These are phyloP conservation scores for Pulicaria dysenterica DNA, from an alignment of 129 eudicot genomes.

Conservation along the genomic window DNA sequence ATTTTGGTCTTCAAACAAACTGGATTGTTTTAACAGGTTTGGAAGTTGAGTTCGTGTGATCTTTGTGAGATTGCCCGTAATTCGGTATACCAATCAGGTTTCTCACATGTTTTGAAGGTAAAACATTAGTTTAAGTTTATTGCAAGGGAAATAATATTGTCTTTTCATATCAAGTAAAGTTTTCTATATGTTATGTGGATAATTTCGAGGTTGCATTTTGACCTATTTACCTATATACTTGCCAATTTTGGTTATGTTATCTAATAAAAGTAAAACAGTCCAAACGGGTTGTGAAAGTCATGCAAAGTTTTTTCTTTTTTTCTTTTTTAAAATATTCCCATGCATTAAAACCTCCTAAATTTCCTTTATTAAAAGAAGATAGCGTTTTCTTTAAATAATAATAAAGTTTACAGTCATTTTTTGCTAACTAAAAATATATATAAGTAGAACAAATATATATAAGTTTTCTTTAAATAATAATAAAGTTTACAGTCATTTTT, in stretches of 20 bases:
- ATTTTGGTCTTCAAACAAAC: neutral
- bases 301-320: neutral
- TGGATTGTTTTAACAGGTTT: conserved; percentile 54
- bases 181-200: neutral
- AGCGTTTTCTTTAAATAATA: too few species aligned
- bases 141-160: neutral
- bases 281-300: neutral
- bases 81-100: conserved; percentile 96
- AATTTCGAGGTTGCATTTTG: neutral
- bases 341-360: neutral
- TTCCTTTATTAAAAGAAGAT: neutral
- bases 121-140: neutral
- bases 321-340: neutral
- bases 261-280: neutral
- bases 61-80: conserved; percentile 97
- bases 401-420: too few species aligned
- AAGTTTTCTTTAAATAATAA: too few species aligned
- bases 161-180: neutral
- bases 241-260: neutral
- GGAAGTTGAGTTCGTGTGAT: conserved; percentile 97
- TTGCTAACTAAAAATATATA: too few species aligned
- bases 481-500: too few species aligned
- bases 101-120: conserved; percentile 95
- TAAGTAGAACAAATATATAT: too few species aligned
- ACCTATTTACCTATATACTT: neutral